Conservation (phyloP, 140 eudicot genomes). For the Stevia rebaudiana region DNA sequence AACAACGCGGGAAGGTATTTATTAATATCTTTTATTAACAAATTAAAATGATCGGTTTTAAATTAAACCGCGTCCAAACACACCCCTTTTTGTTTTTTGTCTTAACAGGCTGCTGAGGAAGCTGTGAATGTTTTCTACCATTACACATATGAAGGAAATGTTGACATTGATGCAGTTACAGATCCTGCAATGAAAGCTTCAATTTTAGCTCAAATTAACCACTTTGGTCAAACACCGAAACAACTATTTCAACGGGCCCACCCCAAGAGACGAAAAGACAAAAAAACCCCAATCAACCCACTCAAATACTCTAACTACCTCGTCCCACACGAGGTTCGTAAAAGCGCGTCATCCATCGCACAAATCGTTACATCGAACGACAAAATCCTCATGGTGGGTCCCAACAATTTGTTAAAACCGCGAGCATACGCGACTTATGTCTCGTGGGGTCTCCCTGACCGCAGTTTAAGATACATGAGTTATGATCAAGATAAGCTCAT, state of each 20-base stretch:
- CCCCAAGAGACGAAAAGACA: constrained; percentile 52
- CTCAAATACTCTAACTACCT: constrained; percentile 63
- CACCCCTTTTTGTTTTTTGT: not conserved
- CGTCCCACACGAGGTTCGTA: constrained; percentile 75
- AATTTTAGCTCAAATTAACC: constrained; percentile 90
- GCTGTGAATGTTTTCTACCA: constrained; percentile 93
- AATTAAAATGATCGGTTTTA: not conserved
- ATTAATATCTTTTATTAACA: not conserved
- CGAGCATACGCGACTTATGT: constrained; percentile 63
- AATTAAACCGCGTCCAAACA: not conserved
- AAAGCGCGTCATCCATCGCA: constrained; percentile 52
- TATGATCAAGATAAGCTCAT: constrained; percentile 80
- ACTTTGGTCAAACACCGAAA: constrained; percentile 95
- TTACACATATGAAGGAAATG: constrained; percentile 91
- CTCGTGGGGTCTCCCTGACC: constrained; percentile 96
- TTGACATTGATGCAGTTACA: constrained; percentile 88
- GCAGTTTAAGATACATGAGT: constrained; percentile 70
- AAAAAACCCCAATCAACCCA: constrained; percentile 56
- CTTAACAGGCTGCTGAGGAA: constrained; percentile 87
- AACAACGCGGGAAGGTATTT: constrained; percentile 92
- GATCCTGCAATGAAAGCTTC: constrained; percentile 99
- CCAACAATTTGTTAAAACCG: constrained; percentile 74
- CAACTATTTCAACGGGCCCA: constrained; percentile 85
- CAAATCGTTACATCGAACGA: constrained; percentile 70
- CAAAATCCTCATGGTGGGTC: constrained; percentile 68